Base-by-base conservation (phyloP, 2,329 filamentous ascomycete species). In the Calonectria multiphialidica region DNA sequence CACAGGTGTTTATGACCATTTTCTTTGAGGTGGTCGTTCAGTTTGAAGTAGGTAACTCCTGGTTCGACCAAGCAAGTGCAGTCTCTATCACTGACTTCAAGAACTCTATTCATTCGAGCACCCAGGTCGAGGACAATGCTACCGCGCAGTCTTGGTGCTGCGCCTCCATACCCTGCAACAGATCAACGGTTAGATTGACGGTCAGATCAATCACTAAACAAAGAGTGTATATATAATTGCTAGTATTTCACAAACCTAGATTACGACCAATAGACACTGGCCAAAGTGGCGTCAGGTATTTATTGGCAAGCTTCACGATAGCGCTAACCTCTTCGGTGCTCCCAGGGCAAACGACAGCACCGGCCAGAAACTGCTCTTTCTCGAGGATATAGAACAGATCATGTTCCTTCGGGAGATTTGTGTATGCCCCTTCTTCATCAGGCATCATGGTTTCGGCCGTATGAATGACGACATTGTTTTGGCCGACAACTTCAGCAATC, bases 281-380 rank as follows among this genome's bases (percentile, higher is more conserved):
- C 64, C 64, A 71, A 9, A 71, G 23, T 5, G 68, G 68, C 18
- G 50, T 35, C 5, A 67, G n/a, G 33, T 61, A 71, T 21, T 47
- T 42, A n/a, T 71, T 71, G n/a, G 68, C 68, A 50, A 67, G 30
- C 15, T 67, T 71, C 13, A 71, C 68, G n/a, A 71, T 53, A 4
- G 50, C 33, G 30, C 49, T 62, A 8, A 71, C 68, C 2, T 71
- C 63, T n/a, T 71, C 63, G n/a, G 63, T 67, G 33, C 63, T 67
- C 16, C 63, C 53, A 10, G 68, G 68, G 35, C 25, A 53, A 9
- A 67, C 68, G n/a, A 67, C 63, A 16, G 68, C 68, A 15, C 40
- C 18, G 3, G 68, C 62, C 7, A 71, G 53, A 15, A 71, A 67
- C 18, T 62, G 18, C 2, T 71, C 45, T n/a, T 71, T 67, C 21